A percentile compares a stretch with the other conserved stretches of the same genome.
These are phyloP conservation scores for Neophaeococcomyces aloes DNA, from an alignment of 2,329 filamentous ascomycete species.

Conservation along the genomic window DNA sequence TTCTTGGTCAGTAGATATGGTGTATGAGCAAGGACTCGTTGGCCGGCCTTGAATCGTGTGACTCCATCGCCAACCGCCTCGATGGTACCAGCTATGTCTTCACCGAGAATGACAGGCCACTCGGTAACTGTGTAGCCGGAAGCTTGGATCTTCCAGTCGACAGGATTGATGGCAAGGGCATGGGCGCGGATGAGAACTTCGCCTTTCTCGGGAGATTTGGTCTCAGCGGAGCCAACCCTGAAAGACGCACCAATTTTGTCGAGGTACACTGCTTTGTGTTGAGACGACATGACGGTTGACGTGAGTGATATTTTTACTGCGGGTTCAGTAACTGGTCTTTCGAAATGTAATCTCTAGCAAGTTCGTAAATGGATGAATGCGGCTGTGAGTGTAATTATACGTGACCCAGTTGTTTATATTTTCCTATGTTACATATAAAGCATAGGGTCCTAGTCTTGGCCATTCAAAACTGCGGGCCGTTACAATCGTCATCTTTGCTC, in stretches of 20 bases:
- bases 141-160: conserved; percentile 29
- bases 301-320: too few species aligned
- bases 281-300: background rate
- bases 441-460: too few species aligned
- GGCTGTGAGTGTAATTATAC: too few species aligned
- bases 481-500: too few species aligned
- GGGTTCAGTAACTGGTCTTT: too few species aligned
- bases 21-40: conserved; percentile 25
- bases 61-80: conserved; percentile 23
- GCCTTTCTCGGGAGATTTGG: conserved; percentile 11
- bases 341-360: too few species aligned
- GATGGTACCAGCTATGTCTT: conserved; percentile 24
- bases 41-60: conserved; percentile 23
- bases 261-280: conserved; percentile 5
- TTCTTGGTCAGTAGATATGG: conserved; percentile 14
- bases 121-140: conserved; percentile 12
- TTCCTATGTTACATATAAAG: too few species aligned
- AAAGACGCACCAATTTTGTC: conserved; percentile 12
- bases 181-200: conserved; percentile 22
- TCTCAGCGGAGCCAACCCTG: conserved; percentile 15
- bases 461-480: too few species aligned
- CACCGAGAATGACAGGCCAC: conserved; percentile 25
- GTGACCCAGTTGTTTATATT: too few species aligned
- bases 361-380: too few species aligned
- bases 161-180: conserved; percentile 23